Percentiles rank a stretch among this genome's conserved stretches.
phyloP scores from a whole-genome alignment of 768 basidiomycete genomes.

The Pulveroboletus sp. region DNA sequence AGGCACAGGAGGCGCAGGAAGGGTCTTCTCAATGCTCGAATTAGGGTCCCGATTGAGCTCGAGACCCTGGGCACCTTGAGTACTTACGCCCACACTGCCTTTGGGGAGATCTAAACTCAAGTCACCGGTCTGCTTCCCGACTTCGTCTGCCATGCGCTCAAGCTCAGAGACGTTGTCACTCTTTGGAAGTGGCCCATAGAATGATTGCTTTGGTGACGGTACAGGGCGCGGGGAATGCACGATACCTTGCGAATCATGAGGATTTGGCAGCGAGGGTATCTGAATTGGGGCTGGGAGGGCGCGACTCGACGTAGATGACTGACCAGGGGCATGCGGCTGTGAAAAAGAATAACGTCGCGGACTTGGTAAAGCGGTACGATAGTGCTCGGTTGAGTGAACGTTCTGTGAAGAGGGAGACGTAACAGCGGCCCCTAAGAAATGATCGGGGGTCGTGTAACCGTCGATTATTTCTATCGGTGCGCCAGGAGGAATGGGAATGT shows the following conservation, averaged over 20 bases:
- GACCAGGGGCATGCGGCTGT: conserved; percentile 8
- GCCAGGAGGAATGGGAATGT: conserved; percentile 11
- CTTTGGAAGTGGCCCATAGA: conserved; percentile 19
- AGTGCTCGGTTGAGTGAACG: conserved; percentile 50
- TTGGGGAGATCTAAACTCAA: conserved; percentile 23
- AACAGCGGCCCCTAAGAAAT: conserved; percentile 58
- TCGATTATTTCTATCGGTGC: conserved; percentile 12
- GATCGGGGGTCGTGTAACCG: conserved; percentile 38
- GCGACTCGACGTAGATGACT: conserved; percentile 5
- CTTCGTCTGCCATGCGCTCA: conserved; percentile 69
- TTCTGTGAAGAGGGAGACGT: conserved; percentile 52
- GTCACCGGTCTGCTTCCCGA: conserved; percentile 29
- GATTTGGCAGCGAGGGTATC: conserved; percentile 25
- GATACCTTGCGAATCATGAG: conserved; percentile 33
- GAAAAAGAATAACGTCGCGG: conserved; percentile 51
- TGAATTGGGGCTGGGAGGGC: conserved; percentile 20
- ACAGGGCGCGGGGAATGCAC: conserved; percentile 66
- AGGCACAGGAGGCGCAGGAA: conserved; percentile 55
- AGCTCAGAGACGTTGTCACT: conserved; percentile 55
- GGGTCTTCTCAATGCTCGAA: conserved; percentile 48
- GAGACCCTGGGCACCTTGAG: conserved; percentile 17
- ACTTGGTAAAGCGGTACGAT: conserved; percentile 58
- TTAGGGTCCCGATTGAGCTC: conserved; percentile 12
- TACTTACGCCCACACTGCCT: conserved; percentile 20
- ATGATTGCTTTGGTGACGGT: conserved; percentile 60